phyloP scores from a whole-genome alignment of 306 rosid genomes.

The Acacia melanoxylon region DNA sequence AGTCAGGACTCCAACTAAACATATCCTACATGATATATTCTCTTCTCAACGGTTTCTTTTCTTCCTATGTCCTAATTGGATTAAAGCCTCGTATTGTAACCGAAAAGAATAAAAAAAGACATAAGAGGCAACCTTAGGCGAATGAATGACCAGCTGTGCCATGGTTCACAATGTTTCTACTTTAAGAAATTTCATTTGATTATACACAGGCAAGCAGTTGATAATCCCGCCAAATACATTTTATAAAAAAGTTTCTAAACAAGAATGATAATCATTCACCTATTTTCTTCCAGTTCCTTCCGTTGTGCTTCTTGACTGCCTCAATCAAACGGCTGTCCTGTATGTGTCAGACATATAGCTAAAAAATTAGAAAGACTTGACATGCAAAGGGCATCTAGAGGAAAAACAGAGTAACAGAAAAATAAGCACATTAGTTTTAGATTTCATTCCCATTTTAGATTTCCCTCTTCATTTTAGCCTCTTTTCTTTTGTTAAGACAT shows the following conservation, averaged over 20 bases:
- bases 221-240: neutral
- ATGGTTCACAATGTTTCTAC: neutral
- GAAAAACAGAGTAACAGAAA: neutral
- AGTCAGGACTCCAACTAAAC: neutral
- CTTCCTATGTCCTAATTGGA: neutral
- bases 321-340: conserved; percentile 59
- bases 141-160: neutral
- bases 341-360: conserved; percentile 27
- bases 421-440: neutral
- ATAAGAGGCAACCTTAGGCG: neutral
- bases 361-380: conserved; percentile 17
- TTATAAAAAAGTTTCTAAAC: neutral
- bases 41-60: neutral
- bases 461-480: neutral
- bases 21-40: neutral
- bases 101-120: neutral
- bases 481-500: neutral
- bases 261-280: conserved; percentile 35
- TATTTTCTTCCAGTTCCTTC: conserved; percentile 55
- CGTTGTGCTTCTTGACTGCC: conserved; percentile 46
- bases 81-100: neutral
- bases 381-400: neutral
- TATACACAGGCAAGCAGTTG: neutral
- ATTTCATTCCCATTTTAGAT: neutral
- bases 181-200: conserved; percentile 14